Evolutionary conservation across 345 rosid genomes (phyloP).

Genomic region (Rubroshorea leprosula): DNA sequence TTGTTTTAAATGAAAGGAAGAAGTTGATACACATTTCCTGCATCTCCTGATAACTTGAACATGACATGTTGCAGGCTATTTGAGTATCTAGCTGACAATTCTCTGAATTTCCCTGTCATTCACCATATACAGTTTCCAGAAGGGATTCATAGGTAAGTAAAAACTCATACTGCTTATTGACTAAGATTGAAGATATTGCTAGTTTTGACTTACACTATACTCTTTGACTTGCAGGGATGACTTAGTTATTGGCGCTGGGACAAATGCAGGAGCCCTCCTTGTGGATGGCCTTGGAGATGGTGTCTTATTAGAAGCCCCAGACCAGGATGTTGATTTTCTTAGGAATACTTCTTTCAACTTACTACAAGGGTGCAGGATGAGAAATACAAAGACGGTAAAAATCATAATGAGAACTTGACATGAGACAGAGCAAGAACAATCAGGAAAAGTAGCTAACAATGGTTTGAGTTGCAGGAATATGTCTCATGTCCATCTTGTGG

Average conservation of each 20-base stretch:
- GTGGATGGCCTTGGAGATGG: slow-evolving; percentile 99
- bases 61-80: slow-evolving; percentile 50
- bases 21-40: no score
- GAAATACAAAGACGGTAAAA: slow-evolving; percentile 92
- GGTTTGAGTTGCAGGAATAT: slow-evolving; percentile 56
- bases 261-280: slow-evolving; percentile 77
- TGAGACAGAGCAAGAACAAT: background rate
- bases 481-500: slow-evolving; percentile 98
- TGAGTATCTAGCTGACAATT: slow-evolving; percentile 69
- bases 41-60: background rate
- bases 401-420: background rate
- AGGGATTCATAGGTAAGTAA: slow-evolving; percentile 61
- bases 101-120: slow-evolving; percentile 73
- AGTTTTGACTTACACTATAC: slow-evolving; percentile 14
- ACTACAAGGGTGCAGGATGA: slow-evolving; percentile 98
- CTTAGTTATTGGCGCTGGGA: slow-evolving; percentile 83
- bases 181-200: background rate
- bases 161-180: slow-evolving; percentile 6
- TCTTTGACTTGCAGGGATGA: slow-evolving; percentile 62
- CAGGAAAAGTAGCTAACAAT: slow-evolving; percentile 1
- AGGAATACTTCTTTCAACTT: slow-evolving; percentile 88
- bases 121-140: slow-evolving; percentile 83
- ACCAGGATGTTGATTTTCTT: slow-evolving; percentile 84
- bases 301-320: slow-evolving; percentile 73
- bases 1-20: no score